Percentiles rank a stretch among this genome's conserved stretches.
Conservation (phyloP, 2,329 filamentous ascomycete genomes). For the Epicoccum sorghinum region DNA sequence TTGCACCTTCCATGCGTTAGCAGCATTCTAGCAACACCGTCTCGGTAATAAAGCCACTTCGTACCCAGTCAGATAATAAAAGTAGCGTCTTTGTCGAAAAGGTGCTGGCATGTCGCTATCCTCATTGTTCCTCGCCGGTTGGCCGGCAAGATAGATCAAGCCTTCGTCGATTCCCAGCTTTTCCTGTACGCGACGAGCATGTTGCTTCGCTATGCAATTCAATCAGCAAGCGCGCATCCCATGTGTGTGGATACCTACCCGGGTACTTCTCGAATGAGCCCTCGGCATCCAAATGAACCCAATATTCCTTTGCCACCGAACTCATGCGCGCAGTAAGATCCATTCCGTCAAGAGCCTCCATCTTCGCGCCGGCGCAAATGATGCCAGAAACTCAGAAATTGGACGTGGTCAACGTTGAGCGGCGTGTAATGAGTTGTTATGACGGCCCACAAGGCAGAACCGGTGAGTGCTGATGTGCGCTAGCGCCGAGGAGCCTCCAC, state of each 20-base stretch:
- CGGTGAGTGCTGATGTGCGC: conserved; percentile 12
- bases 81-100: conserved; percentile 67
- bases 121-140: conserved; percentile 57
- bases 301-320: conserved; percentile 39
- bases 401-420: conserved; percentile 1
- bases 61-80: conserved; percentile 64
- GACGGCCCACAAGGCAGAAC: conserved; percentile 15
- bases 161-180: conserved; percentile 47
- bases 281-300: conserved; percentile 43
- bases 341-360: conserved; percentile 36
- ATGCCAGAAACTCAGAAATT: background rate
- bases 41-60: conserved; percentile 6
- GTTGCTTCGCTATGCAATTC: conserved; percentile 44
- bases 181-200: conserved; percentile 47
- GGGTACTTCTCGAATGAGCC: conserved; percentile 48
- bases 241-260: conserved; percentile 30
- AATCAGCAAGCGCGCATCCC: background rate
- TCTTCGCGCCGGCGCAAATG: conserved; percentile 16
- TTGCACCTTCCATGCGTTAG: conserved; percentile 44
- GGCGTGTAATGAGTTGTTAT: conserved; percentile 14
- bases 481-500: conserved; percentile 12
- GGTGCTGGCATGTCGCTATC: conserved; percentile 64
- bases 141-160: conserved; percentile 63
- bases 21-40: conserved; percentile 13
- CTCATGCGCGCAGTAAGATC: conserved; percentile 37